phyloP scores from a whole-genome alignment of 1,284 basidiomycete species.

The Phlebopus sp. region DNA sequence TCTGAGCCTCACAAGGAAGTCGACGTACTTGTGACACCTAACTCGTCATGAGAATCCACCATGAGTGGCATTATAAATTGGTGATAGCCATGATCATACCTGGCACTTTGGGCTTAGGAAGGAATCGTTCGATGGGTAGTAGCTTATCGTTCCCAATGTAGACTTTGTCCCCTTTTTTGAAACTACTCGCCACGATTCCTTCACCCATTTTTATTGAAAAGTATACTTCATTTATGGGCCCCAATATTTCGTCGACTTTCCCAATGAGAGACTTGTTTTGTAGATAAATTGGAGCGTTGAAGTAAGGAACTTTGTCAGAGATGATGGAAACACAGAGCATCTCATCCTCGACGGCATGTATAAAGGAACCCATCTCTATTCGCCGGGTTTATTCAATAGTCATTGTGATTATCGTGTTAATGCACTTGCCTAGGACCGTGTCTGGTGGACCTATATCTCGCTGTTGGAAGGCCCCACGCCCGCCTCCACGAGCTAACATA shows the following conservation, averaged over 20 bases:
- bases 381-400: slow-evolving; percentile 4
- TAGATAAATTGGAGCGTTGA: slow-evolving; percentile 99
- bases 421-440: slow-evolving; percentile 67
- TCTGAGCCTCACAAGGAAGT: not conserved
- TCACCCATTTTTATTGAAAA: slow-evolving; percentile 98
- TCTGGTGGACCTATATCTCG: slow-evolving; percentile 83
- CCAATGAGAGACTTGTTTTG: slow-evolving; percentile 97
- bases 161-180: slow-evolving; percentile 98
- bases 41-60: slow-evolving; percentile 7
- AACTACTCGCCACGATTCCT: slow-evolving; percentile 93
- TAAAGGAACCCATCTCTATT: slow-evolving; percentile 82
- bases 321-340: slow-evolving; percentile 93
- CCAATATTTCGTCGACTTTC: slow-evolving; percentile 95
- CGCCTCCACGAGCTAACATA: slow-evolving; percentile 47
- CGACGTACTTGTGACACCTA: slow-evolving; percentile 52
- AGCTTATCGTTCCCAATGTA: slow-evolving; percentile 97
- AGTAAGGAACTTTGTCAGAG: slow-evolving; percentile 93
- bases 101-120: slow-evolving; percentile 91
- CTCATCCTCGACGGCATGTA: slow-evolving; percentile 96
- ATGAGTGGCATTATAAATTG: slow-evolving; percentile 3
- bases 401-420: slow-evolving; percentile 2
- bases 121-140: slow-evolving; percentile 93
- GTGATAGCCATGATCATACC: slow-evolving; percentile 42
- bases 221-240: slow-evolving; percentile 98
- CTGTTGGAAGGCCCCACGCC: slow-evolving; percentile 67